These are phyloP conservation scores for Blastomyces silverae DNA, from an alignment of 2,329 filamentous ascomycete species.

Conservation along the genomic window DNA sequence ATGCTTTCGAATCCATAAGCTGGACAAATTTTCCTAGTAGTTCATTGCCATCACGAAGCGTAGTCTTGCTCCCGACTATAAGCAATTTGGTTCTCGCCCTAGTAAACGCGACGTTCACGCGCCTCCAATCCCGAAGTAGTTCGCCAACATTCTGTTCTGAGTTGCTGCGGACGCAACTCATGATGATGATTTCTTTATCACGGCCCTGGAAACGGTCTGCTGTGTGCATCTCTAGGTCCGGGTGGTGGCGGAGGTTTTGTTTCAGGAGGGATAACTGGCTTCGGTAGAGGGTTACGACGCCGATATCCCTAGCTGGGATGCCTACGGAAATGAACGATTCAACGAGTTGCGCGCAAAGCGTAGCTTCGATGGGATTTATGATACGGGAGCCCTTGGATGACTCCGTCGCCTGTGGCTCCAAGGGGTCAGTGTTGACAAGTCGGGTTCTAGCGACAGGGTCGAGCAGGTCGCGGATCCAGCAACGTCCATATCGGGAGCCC, in stretches of 20 bases:
- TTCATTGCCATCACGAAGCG: constrained; percentile 61
- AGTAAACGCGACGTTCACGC: constrained; percentile 94
- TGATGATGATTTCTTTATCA: constrained; percentile 86
- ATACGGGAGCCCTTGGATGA: constrained; percentile 67
- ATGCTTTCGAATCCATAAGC: constrained; percentile 69
- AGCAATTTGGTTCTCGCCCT: constrained; percentile 86
- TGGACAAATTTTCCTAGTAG: constrained; percentile 69
- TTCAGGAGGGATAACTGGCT: constrained; percentile 81
- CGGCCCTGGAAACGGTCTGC: constrained; percentile 95
- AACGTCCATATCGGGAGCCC: constrained; percentile 46
- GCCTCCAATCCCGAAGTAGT: constrained; percentile 78
- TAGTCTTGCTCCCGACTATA: constrained; percentile 74
- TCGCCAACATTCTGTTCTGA: constrained; percentile 78
- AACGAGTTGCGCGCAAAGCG: constrained; percentile 71
- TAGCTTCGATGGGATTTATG: constrained; percentile 77
- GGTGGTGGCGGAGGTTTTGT: constrained; percentile 56
- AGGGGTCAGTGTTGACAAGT: constrained; percentile 80
- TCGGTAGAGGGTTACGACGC: constrained; percentile 94
- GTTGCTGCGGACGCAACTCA: constrained; percentile 84
- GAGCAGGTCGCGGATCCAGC: constrained; percentile 71
- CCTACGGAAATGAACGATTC: constrained; percentile 69
- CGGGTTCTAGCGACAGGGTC: constrained; percentile 65
- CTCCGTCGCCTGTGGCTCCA: constrained; percentile 61
- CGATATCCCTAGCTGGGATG: constrained; percentile 68
- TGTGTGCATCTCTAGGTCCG: constrained; percentile 84